Conservation (phyloP, 108 stramenopile genomes). For the Cyclostephanos invisitatus region DNA sequence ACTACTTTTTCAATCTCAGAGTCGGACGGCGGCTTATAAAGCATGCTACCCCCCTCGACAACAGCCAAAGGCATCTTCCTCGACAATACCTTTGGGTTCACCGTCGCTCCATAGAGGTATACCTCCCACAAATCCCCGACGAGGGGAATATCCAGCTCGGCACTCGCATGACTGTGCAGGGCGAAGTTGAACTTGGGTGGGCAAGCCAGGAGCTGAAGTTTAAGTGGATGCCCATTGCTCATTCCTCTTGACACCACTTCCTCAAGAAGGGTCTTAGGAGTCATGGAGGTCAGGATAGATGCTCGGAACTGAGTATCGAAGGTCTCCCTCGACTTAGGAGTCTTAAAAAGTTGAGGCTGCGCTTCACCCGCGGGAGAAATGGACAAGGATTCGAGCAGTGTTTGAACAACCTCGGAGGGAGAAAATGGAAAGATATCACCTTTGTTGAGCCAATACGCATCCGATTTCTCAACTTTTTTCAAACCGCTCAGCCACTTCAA, state of each 20-base stretch:
- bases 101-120: constrained; percentile 1
- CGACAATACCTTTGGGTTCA: not conserved
- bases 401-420: constrained; percentile 5
- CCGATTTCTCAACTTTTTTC: not conserved
- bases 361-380: not conserved
- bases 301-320: constrained; percentile 1
- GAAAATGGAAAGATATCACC: constrained; percentile 4
- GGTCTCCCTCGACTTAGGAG: not conserved
- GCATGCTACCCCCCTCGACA: not conserved
- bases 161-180: constrained; percentile 13
- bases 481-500: not conserved
- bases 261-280: not conserved
- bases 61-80: not conserved
- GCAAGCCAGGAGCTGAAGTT: constrained; percentile 11
- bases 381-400: not conserved
- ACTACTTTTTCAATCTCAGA: constrained; percentile 4
- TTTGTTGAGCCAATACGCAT: not conserved
- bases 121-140: constrained; percentile 13
- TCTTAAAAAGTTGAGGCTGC: not conserved
- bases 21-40: not conserved
- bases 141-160: constrained; percentile 1
- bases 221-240: constrained; percentile 15
- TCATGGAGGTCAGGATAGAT: not conserved
- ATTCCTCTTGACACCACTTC: constrained; percentile 8
- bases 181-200: constrained; percentile 6